phyloP scores from a whole-genome alignment of 2,329 filamentous ascomycete genomes.

The Geoglossum cookeanum region DNA sequence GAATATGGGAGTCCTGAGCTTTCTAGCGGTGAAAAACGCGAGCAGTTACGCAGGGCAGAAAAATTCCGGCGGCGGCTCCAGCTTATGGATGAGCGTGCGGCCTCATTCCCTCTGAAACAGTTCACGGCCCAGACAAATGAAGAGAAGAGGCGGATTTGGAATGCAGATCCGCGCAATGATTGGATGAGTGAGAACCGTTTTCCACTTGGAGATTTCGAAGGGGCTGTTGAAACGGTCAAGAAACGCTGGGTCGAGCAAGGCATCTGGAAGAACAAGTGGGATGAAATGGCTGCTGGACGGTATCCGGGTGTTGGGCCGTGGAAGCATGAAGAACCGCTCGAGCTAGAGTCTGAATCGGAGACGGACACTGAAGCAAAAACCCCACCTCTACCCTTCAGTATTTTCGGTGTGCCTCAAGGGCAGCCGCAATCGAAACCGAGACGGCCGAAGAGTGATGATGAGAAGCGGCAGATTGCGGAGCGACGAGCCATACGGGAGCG shows the following conservation, averaged over 20 bases:
- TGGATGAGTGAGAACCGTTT: too few relatives aligned
- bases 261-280: slow-evolving; percentile 10
- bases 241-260: slow-evolving; percentile 15
- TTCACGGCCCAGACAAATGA: too few relatives aligned
- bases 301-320: slow-evolving; percentile 2
- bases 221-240: slow-evolving; percentile 10
- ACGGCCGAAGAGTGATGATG: slow-evolving; percentile 8
- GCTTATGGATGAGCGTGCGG: too few relatives aligned
- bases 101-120: too few relatives aligned
- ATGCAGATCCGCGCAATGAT: too few relatives aligned
- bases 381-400: not conserved
- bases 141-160: too few relatives aligned
- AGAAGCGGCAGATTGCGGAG: slow-evolving; percentile 5
- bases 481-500: slow-evolving; percentile 9
- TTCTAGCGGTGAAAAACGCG: not conserved
- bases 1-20: not conserved
- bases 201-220: too few relatives aligned
- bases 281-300: not conserved
- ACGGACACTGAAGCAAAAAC: slow-evolving; percentile 3
- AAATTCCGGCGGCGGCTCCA: too few relatives aligned
- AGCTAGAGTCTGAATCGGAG: slow-evolving; percentile 6
- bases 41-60: too few relatives aligned
- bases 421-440: slow-evolving; percentile 1
- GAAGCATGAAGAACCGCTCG: slow-evolving; percentile 9
- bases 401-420: not conserved